Evolutionary conservation across 192 early-diverging fungal species (phyloP), one percentile per base, ranked within the genome.

Genomic region (Phlyctochytrium planicorne): DNA sequence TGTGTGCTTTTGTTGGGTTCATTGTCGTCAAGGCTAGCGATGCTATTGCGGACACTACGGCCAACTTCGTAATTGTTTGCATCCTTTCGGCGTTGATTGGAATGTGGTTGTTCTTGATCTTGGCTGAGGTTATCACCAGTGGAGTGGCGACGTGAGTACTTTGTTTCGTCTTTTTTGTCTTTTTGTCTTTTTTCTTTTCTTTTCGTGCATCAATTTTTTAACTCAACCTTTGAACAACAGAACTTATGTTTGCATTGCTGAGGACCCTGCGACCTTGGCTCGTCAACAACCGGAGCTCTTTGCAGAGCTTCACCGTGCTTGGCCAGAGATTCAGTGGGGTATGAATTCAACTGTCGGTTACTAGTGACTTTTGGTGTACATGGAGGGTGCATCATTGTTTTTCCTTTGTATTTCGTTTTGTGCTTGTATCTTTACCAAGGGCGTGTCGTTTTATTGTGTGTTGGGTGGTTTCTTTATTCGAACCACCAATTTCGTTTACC

Each of bases 241-340:
- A 2, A 95, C 95, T 0, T 98, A 95, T 84, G 95, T 99, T 0
- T 97, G 95, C 67, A 67, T 99, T 1, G 74, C 74, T 16, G 74
- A 75, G 91, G 73, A 90, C 17, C 72, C 72, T 4, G 72, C 72
- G 12, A 65, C 72, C 4, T 16, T 65, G 10, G 63, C 30, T 3
- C 3, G 25, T 3, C 60, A 33, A 10, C 25, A 61, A 29, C 60
- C 60, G 14, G 60, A 61, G 10, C 60, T 61, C 32, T 73, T 36
- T 27, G 12, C 6, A 29, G 35, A 62, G 31, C 27, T 57, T 27
- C 16, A 29, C 25, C 6, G 25, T 12, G 27, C 25, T 10, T 57
- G 55, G 55, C 55, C 55, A 29, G 55, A 57, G 6, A 25, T 57
- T 29, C 6, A 14, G 55, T 57, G 27, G 20, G 55, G 55, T 24